Conservation (phyloP, 345 rosid genomes). For the Eucalyptus tenuipes region DNA sequence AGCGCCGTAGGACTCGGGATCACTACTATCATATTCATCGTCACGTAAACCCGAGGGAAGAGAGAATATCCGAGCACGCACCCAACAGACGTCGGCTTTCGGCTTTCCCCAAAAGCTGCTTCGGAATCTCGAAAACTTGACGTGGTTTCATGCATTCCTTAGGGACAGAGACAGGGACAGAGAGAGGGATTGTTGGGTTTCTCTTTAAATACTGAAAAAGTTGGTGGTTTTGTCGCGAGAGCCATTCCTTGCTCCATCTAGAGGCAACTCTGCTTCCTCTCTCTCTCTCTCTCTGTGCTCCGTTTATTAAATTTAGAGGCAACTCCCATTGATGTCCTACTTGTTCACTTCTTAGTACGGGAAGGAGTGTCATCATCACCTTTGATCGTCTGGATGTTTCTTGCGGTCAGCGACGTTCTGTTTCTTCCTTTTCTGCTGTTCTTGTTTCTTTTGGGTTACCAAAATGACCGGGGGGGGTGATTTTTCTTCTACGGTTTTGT, state of each 20-base stretch:
- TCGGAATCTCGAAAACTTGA: constrained; percentile 41
- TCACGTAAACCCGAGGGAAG: neutral
- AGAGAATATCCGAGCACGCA: neutral
- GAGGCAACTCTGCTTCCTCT: constrained; percentile 20
- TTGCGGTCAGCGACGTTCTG: neutral
- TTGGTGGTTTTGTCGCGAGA: neutral
- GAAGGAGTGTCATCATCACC: neutral
- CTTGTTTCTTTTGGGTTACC: neutral
- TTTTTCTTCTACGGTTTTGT: neutral
- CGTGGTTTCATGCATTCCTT: neutral
- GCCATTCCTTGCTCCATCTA: constrained; percentile 42
- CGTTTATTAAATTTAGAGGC: neutral
- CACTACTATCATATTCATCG: neutral
- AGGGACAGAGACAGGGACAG: neutral
- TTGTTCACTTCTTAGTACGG: neutral
- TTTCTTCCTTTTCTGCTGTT: neutral
- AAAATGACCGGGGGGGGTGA: neutral
- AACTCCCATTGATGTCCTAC: neutral
- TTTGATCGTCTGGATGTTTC: neutral
- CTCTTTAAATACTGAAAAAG: neutral
- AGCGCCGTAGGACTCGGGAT: constrained; percentile 5
- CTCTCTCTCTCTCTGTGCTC: neutral
- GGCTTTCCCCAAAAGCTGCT: constrained; percentile 19
- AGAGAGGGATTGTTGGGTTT: neutral
- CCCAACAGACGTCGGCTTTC: neutral